Conservation (phyloP, 352 stramenopile species). For the Aphanomyces astaci region DNA sequence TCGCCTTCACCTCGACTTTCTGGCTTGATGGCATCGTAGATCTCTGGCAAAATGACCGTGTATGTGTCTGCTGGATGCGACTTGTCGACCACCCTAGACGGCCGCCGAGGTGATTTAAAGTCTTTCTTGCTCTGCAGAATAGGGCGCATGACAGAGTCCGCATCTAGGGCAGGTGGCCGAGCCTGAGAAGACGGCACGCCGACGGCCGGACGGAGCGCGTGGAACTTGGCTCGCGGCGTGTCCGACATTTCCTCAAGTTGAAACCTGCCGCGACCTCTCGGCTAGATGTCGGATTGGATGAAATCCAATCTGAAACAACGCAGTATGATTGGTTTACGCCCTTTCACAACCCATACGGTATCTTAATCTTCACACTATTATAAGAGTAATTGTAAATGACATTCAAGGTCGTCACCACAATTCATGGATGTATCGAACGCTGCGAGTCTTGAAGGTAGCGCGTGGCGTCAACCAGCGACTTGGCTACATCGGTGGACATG, state of each 20-base stretch:
- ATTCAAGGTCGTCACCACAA: neutral
- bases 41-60: slow-evolving; percentile 5
- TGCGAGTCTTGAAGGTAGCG: neutral
- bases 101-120: neutral
- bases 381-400: neutral
- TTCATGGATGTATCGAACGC: neutral
- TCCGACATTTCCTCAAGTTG: neutral
- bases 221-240: slow-evolving; percentile 7
- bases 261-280: neutral
- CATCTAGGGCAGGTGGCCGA: neutral
- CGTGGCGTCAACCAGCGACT: neutral
- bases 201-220: slow-evolving; percentile 1
- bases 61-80: neutral
- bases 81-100: neutral
- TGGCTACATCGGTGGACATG: neutral
- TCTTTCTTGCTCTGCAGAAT: slow-evolving; percentile 10
- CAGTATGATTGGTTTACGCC: neutral
- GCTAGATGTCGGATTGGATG: neutral
- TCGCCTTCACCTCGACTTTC: slow-evolving; percentile 10
- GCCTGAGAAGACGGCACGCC: neutral
- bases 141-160: neutral
- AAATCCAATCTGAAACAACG: neutral
- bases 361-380: neutral
- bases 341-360: neutral
- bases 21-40: neutral